These are phyloP conservation scores for Candida berthetii DNA, from an alignment of 805 yeast species.

Conservation along the genomic window DNA sequence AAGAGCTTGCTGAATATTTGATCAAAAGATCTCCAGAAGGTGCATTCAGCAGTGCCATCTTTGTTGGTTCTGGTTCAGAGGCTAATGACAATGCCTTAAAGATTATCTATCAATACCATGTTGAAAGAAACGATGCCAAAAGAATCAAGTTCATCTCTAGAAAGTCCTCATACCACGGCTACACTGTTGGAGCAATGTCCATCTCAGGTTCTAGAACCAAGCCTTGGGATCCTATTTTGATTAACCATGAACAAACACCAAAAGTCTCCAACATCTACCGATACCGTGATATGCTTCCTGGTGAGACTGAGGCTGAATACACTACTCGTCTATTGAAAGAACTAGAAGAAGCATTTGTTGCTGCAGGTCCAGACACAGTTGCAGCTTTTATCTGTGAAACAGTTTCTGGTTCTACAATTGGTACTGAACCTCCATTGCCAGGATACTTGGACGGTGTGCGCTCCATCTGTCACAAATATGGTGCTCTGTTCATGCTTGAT, in stretches of 20 bases:
- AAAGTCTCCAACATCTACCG: constrained; percentile 28
- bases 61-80: constrained; percentile 63
- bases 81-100: constrained; percentile 63
- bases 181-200: constrained; percentile 39
- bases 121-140: constrained; percentile 34
- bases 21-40: constrained; percentile 31
- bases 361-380: constrained; percentile 37
- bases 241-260: constrained; percentile 10
- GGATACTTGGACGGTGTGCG: constrained; percentile 41
- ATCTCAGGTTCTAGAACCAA: constrained; percentile 22
- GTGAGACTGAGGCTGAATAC: constrained; percentile 35
- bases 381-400: constrained; percentile 39
- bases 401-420: constrained; percentile 40
- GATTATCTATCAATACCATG: constrained; percentile 42
- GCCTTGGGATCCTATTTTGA: not conserved
- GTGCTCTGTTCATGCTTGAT: constrained; percentile 41
- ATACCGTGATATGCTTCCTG: constrained; percentile 22
- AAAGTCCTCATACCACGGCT: constrained; percentile 42
- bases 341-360: constrained; percentile 34
- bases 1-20: constrained; percentile 35
- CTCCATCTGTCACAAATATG: constrained; percentile 45
- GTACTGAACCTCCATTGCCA: constrained; percentile 37
- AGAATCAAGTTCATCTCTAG: constrained; percentile 37
- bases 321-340: constrained; percentile 29
- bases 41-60: constrained; percentile 32